Evolutionary conservation across 1,284 basidiomycete genomes (phyloP).

Genomic region (Leccinum pallidistipes): DNA sequence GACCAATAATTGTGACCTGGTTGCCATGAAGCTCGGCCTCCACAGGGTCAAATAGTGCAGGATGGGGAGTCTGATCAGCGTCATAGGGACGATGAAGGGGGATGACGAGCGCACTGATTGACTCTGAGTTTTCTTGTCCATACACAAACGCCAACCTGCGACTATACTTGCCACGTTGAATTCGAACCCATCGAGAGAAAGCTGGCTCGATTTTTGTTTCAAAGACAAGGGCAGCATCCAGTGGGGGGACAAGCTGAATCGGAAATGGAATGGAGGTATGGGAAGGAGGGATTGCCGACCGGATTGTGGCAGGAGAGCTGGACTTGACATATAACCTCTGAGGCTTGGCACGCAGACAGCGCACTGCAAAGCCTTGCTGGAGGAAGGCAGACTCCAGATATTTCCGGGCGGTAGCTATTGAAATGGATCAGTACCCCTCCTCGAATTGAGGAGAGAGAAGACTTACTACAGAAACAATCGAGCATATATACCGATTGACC

Average conservation of each 20-base stretch:
- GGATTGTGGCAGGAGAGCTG: neutral
- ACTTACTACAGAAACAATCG: neutral
- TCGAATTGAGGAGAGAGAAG: neutral
- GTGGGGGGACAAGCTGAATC: neutral
- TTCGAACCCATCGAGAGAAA: neutral
- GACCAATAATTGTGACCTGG: neutral
- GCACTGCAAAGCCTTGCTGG: neutral
- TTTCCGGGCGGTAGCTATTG: neutral
- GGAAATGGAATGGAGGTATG: neutral
- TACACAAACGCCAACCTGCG: neutral
- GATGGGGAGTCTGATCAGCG: neutral
- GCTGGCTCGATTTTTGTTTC: neutral
- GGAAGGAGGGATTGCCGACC: neutral
- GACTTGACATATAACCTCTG: neutral
- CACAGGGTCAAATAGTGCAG: neutral
- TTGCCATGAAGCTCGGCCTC: neutral
- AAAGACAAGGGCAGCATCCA: neutral
- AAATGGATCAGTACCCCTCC: neutral
- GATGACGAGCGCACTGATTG: neutral
- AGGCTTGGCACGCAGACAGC: neutral
- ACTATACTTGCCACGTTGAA: neutral
- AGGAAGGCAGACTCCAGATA: neutral
- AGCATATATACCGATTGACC: neutral
- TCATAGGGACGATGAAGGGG: neutral
- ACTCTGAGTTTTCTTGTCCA: neutral